Evolutionary conservation across 495 filamentous ascomycete species (phyloP).

Genomic region (Aspergillus incahuasiensis): DNA sequence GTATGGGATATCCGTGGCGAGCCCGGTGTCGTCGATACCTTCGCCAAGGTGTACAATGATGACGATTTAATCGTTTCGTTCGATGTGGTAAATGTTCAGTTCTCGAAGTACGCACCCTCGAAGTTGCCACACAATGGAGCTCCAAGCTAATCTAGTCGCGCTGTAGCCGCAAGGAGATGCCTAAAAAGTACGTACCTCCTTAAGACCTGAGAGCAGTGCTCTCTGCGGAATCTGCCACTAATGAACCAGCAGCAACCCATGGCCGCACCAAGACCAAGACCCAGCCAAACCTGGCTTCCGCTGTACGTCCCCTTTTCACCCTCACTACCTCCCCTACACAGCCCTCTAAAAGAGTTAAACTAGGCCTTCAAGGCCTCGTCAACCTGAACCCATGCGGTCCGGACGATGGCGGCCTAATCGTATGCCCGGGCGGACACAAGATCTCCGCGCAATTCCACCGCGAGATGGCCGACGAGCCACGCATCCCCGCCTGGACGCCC

Average conservation of each 20-base stretch:
- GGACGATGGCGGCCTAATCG: slow-evolving; percentile 40
- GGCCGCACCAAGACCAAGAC: slow-evolving; percentile 47
- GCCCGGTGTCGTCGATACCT: slow-evolving; percentile 37
- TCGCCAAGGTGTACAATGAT: slow-evolving; percentile 37
- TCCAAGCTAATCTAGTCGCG: background rate
- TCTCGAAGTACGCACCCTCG: slow-evolving; percentile 21
- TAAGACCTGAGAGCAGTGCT: too few relatives aligned
- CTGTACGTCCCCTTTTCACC: slow-evolving; percentile 13
- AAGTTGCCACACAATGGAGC: background rate
- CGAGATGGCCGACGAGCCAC: slow-evolving; percentile 30
- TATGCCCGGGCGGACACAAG: slow-evolving; percentile 31
- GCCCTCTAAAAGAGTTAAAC: background rate
- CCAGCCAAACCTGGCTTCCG: slow-evolving; percentile 39
- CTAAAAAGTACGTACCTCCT: background rate
- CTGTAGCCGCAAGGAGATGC: background rate
- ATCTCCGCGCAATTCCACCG: slow-evolving; percentile 33
- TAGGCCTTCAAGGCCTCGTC: slow-evolving; percentile 41
- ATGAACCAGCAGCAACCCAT: slow-evolving; percentile 24
- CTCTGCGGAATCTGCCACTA: too few relatives aligned
- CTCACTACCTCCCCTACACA: background rate
- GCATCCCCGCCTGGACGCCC: slow-evolving; percentile 13
- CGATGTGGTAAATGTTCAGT: slow-evolving; percentile 39
- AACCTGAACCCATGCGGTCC: slow-evolving; percentile 41
- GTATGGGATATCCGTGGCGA: slow-evolving; percentile 39
- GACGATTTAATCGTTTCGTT: slow-evolving; percentile 44